Evolutionary conservation across 2,329 filamentous ascomycete species (phyloP).

Genomic region (Monosporascus sp.): DNA sequence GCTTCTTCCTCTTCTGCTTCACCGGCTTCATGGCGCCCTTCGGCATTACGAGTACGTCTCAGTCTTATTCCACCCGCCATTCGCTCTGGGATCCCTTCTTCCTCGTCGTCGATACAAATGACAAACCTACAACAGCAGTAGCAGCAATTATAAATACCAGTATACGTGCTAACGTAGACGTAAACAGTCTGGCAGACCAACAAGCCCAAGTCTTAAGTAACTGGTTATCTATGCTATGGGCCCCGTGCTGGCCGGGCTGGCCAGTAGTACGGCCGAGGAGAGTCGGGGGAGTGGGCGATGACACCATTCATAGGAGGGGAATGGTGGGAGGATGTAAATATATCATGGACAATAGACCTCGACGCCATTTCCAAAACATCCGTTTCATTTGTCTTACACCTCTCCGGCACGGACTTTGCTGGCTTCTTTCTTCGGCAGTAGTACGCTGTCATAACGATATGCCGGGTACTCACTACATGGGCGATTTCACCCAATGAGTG

Average conservation of each 20-base stretch:
- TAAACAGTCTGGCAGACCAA: conserved; percentile 45
- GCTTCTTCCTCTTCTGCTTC: conserved; percentile 71
- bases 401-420: no score
- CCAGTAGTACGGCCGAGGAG: conserved; percentile 1
- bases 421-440: no score
- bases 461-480: no score
- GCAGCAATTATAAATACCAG: not conserved
- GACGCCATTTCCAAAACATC: conserved; percentile 2
- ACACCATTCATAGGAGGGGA: conserved; percentile 1
- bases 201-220: conserved; percentile 38
- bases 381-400: not conserved
- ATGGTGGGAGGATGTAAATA: conserved; percentile 9
- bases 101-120: not conserved
- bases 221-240: not conserved
- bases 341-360: conserved; percentile 9
- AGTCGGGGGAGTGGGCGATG: conserved; percentile 3
- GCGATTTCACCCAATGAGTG: no score
- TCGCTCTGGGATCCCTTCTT: not conserved
- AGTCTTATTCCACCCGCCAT: not conserved
- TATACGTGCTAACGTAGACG: conserved; percentile 12
- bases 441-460: no score
- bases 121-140: not conserved
- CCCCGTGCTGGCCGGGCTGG: not conserved
- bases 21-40: conserved; percentile 57
- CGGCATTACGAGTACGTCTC: conserved; percentile 54